Evolutionary conservation across 2,329 filamentous ascomycete genomes (phyloP).

Genomic region (Sarocladium brachiariae): DNA sequence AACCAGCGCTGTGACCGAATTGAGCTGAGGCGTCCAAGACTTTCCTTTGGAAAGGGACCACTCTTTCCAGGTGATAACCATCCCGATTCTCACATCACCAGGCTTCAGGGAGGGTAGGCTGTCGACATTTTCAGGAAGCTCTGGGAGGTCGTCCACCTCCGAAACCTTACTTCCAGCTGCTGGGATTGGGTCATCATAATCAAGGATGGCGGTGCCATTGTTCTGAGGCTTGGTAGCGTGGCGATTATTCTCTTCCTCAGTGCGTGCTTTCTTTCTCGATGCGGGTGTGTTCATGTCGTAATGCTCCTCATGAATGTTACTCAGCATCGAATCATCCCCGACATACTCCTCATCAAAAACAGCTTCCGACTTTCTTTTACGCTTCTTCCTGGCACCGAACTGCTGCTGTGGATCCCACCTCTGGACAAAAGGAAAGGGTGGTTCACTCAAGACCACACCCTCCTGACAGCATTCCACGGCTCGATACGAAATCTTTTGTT

Average conservation of each 20-base stretch:
- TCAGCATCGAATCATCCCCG: slow-evolving; percentile 4
- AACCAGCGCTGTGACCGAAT: slow-evolving; percentile 59
- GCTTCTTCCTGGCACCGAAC: slow-evolving; percentile 34
- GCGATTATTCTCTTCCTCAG: slow-evolving; percentile 30
- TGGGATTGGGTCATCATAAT: slow-evolving; percentile 29
- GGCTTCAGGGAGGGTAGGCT: slow-evolving; percentile 43
- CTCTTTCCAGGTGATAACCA: slow-evolving; percentile 64
- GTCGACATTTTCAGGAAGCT: slow-evolving; percentile 50
- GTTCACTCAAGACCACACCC: slow-evolving; percentile 60
- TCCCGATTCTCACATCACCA: slow-evolving; percentile 46
- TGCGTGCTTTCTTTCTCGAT: slow-evolving; percentile 25
- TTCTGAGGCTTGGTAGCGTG: slow-evolving; percentile 12
- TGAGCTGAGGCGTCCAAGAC: slow-evolving; percentile 59
- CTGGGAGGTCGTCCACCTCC: slow-evolving; percentile 53
- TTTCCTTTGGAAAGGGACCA: slow-evolving; percentile 54
- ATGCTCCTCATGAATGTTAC: slow-evolving; percentile 22
- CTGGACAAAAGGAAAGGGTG: slow-evolving; percentile 85
- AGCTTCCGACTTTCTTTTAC: slow-evolving; percentile 39
- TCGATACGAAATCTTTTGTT: slow-evolving; percentile 62
- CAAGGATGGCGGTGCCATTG: slow-evolving; percentile 28
- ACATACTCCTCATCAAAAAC: slow-evolving; percentile 6
- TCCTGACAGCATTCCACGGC: slow-evolving; percentile 82
- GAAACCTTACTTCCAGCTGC: slow-evolving; percentile 22
- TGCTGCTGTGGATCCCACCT: slow-evolving; percentile 76
- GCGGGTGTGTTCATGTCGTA: slow-evolving; percentile 13